Base-by-base conservation (phyloP, 345 rosid genomes). In the Pistacia integerrima region DNA sequence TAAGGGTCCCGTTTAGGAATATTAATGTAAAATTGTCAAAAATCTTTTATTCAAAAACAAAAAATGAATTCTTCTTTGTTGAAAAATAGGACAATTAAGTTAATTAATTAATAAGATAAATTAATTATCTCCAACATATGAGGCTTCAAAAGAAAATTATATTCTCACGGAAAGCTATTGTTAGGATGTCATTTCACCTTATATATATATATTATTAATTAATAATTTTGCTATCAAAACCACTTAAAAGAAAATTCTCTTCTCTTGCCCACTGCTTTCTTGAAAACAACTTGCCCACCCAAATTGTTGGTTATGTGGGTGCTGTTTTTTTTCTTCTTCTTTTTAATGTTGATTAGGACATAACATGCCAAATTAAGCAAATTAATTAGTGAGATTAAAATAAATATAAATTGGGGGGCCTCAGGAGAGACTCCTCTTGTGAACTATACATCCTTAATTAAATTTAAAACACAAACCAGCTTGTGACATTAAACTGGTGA, bases 221-320 rank as follows among this genome's bases (percentile, higher is more conserved):
- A 65, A 49, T 70, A 44, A 41, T 68, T 17, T 69, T 70, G 76
- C 82, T 20, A 86, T 83, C 79, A 58, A 77, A 79, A 65, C 84
- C 83, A 79, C 64, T 76, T 61, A 80, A 85, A 82, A 22, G 80
- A 73, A 82, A 87, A 83, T 86, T 83, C 89, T 84, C 89, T 58
- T 17, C 72, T 79, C 72, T 79, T 84, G 81, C 84, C 84, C 73
- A 74, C 83, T 79, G 85, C 88, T 87, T 90, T 84, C 64, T 64
- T 85, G 84, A 81, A 88, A 86, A 78, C 81, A 78, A 72, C 82
- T 68, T 64, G 82, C 84, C 88, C 87, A 76, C 75, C 82, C 81
- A 80, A 64, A 70, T 83, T 82, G 69, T 85, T 82, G 79, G 83
- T 81, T 81, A 76, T 67, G 55, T 69, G 82, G 72, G 76, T 72